Base-by-base conservation (phyloP, 2,329 filamentous ascomycete species). In the Tolypocladium tundrense region DNA sequence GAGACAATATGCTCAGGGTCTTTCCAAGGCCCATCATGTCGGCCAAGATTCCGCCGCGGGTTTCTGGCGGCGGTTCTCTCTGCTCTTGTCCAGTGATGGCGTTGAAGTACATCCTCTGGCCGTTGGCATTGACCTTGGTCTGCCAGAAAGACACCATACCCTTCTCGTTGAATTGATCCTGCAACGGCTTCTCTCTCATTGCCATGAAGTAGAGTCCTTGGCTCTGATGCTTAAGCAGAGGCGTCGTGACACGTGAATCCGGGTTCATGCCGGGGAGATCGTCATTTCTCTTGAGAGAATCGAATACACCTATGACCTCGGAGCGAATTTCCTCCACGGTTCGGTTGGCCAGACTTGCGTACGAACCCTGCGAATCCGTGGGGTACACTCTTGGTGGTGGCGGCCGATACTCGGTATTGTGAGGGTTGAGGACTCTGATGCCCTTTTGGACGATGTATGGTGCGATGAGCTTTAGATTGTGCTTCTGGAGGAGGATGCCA, bases 21-120 rank as follows among this genome's bases (percentile, higher is more conserved):
- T 93, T 94, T 10, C 89, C 89, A n/a, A 93, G 76, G 33, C 90
- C 90, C 90, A 94, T 94, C 85, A 92, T 90, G 68, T 93, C 89
- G 16, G 88, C 89, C 24, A 93, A 74, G 41, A 93, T 85, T 3
- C 90, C 89, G 35, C 89, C 89, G 11, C 85, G 77, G 1, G 86
- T 84, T 64, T 91, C 83, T 1, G 82, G 77, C 0, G 89, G 89
- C 57, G 81, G 79, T 51, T 79, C 72, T 24, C 74, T 73, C 62
- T 84, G 77, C 37, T 82, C 79, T 51, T 87, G 80, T 1, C 88
- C 88, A 13, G 90, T 97, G 64, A 99, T 92, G 58, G 97, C 84
- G 65, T 99, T 94, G 65, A 87, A 84, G 69, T 88, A 97, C 19
- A 80, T 73, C 56, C 76, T 83, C 60, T 82, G 76, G 1, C 88